These are phyloP conservation scores for Alternaria hordeiaustralica DNA, from an alignment of 2,329 filamentous ascomycete genomes.

Conservation along the genomic window DNA sequence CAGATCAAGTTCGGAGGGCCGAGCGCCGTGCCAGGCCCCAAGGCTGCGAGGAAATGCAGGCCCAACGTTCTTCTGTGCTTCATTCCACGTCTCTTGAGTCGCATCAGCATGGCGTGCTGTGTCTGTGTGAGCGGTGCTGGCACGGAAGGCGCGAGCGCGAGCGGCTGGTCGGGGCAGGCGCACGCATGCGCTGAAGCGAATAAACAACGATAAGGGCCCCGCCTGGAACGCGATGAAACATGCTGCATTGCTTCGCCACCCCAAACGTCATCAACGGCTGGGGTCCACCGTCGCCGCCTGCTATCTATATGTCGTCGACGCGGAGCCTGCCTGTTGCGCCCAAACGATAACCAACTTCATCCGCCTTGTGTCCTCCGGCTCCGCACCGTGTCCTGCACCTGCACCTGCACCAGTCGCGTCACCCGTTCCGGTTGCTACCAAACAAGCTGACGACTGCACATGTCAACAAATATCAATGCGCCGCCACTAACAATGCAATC, in stretches of 20 bases:
- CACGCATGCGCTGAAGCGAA: background rate
- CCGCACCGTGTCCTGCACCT: conserved; percentile 9
- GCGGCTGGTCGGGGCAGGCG: background rate
- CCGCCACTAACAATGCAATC: background rate
- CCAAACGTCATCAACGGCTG: conserved; percentile 13
- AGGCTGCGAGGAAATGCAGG: background rate
- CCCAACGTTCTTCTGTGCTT: background rate
- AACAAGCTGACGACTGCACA: background rate
- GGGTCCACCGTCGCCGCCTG: background rate
- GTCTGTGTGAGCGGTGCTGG: background rate
- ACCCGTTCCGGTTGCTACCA: conserved; percentile 6
- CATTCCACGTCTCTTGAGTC: background rate
- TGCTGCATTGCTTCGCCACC: conserved; percentile 9
- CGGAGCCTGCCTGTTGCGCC: background rate
- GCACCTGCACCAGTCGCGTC: conserved; percentile 12
- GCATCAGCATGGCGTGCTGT: background rate
- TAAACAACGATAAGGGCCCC: conserved; percentile 7
- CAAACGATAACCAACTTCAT: background rate
- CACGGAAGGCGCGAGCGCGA: background rate
- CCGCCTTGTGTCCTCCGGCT: conserved; percentile 1
- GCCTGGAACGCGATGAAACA: conserved; percentile 10
- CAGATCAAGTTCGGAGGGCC: conserved; percentile 30
- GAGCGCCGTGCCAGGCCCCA: conserved; percentile 1
- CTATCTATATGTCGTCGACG: conserved; percentile 4
- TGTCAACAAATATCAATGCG: background rate